These are phyloP conservation scores for Cicer bijugum DNA, from an alignment of 306 rosid genomes.

Conservation along the genomic window DNA sequence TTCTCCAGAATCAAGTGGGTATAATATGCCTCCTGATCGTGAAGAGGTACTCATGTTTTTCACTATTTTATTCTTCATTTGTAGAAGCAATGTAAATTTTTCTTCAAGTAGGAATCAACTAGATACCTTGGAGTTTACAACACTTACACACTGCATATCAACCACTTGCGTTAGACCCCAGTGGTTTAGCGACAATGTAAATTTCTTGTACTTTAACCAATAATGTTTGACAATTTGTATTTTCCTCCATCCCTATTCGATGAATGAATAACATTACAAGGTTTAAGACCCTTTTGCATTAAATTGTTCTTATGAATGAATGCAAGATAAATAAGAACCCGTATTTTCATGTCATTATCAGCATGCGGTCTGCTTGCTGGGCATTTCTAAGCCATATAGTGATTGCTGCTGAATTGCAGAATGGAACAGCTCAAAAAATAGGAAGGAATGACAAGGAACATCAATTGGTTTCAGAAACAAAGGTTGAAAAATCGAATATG, in stretches of 20 bases:
- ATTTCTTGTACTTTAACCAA: constrained; percentile 2
- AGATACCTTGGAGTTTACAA: too few relatives aligned
- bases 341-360: constrained; percentile 13
- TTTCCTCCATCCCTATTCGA: background rate
- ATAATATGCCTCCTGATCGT: constrained; percentile 46
- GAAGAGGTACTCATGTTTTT: constrained; percentile 63
- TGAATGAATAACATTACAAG: constrained; percentile 1
- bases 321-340: constrained; percentile 23
- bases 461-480: constrained; percentile 50
- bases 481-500: constrained; percentile 51
- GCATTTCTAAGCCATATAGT: constrained; percentile 37
- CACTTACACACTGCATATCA: too few relatives aligned
- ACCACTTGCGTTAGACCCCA: too few relatives aligned
- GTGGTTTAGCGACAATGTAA: background rate
- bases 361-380: constrained; percentile 18
- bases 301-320: constrained; percentile 34
- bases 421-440: constrained; percentile 45
- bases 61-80: constrained; percentile 9
- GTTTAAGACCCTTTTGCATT: constrained; percentile 21
- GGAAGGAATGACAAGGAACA: constrained; percentile 52
- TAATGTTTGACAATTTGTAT: constrained; percentile 23
- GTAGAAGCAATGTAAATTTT: background rate
- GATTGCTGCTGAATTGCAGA: constrained; percentile 59
- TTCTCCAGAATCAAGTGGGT: constrained; percentile 49
- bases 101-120: too few relatives aligned